These are phyloP conservation scores for Porogramme epimiltina DNA, from an alignment of 1,284 basidiomycete genomes.

Conservation along the genomic window DNA sequence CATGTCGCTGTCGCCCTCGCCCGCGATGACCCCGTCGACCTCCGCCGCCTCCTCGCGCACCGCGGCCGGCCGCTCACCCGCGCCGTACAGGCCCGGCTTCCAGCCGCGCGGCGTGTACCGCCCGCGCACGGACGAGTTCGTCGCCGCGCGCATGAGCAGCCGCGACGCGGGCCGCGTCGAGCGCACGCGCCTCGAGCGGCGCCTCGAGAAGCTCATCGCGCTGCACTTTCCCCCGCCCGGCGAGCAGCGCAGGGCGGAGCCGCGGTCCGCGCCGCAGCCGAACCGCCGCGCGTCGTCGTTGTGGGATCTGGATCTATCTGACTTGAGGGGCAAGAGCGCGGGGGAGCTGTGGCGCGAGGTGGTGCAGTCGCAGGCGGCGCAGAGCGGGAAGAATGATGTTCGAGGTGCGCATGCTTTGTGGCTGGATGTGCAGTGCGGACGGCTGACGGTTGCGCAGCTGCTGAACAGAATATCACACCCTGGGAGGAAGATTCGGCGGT, in stretches of 20 bases:
- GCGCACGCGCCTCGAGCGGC: slow-evolving; percentile 76
- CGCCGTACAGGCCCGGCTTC: slow-evolving; percentile 80
- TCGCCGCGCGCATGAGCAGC: slow-evolving; percentile 54
- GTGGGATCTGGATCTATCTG: slow-evolving; percentile 61
- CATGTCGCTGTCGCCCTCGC: slow-evolving; percentile 30
- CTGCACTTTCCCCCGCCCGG: slow-evolving; percentile 71
- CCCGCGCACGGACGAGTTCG: slow-evolving; percentile 78
- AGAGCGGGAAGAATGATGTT: slow-evolving; percentile 52
- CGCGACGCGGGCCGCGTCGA: slow-evolving; percentile 73
- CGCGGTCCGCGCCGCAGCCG: slow-evolving; percentile 24
- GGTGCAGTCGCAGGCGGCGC: slow-evolving; percentile 42
- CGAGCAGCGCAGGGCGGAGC: slow-evolving; percentile 26
- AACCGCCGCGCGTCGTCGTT: slow-evolving; percentile 60
- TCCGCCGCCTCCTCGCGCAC: slow-evolving; percentile 25
- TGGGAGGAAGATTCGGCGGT: slow-evolving; percentile 88
- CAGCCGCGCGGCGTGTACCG: slow-evolving; percentile 77
- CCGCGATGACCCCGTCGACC: slow-evolving; percentile 29
- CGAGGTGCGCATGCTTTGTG: slow-evolving; percentile 46
- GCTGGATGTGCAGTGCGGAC: background rate
- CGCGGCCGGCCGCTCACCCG: slow-evolving; percentile 34
- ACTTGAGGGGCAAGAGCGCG: slow-evolving; percentile 59
- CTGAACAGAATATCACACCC: slow-evolving; percentile 91
- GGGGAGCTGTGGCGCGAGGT: slow-evolving; percentile 64
- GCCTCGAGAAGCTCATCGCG: slow-evolving; percentile 84
- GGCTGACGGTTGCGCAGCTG: slow-evolving; percentile 45